Base-by-base conservation (phyloP, 1,139 yeast species). In the Yamadazyma sp. region DNA sequence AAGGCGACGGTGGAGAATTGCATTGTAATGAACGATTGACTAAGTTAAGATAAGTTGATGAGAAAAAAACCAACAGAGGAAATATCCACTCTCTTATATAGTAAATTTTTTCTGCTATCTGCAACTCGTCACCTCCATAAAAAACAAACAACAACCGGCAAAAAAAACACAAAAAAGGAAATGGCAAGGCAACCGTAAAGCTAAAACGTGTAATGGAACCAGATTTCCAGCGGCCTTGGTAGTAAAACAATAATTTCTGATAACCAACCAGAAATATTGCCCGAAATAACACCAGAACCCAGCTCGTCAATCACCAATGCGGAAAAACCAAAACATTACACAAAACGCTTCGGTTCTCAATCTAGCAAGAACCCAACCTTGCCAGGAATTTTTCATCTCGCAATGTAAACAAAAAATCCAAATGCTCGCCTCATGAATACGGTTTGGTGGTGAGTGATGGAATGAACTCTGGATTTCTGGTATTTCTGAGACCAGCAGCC, bases 1-100 rank as follows among this genome's bases (percentile, higher is more conserved):
- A 68, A 58, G 48, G 75, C 71, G 69, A 69, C 64, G 49, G 65
- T 64, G 60, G 75, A 60, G 71, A 70, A 71, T 66, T 67, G 70
- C 73, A 67, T 67, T 62, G 53, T 48, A 20, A n/a, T 39, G 39
- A 49, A 44, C 53, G 51, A 50, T 48, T 39, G 53, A 47, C 48
- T 49, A 49, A 50, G 63, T 64, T 57, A 49, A 47, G 62, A 55
- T 55, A 50, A 46, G 50, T 46, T 38, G 47, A 42, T 37, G 44
- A 50, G 40, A 45, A 34, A 42, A 33, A 41, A 42, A 28, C 6
- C 11, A 20, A 8, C 11, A 16, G 12, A 5, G 20, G 45, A 29
- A 17, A 22, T 7, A 12, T n/a, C 6, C 14, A 4, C n/a, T 15
- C 17, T 8, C 30, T 40, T 34, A 30, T 20, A 33, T 35, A 38